These are phyloP conservation scores for Verbena officinalis DNA, from an alignment of 257 asterid genomes.

Conservation along the genomic window DNA sequence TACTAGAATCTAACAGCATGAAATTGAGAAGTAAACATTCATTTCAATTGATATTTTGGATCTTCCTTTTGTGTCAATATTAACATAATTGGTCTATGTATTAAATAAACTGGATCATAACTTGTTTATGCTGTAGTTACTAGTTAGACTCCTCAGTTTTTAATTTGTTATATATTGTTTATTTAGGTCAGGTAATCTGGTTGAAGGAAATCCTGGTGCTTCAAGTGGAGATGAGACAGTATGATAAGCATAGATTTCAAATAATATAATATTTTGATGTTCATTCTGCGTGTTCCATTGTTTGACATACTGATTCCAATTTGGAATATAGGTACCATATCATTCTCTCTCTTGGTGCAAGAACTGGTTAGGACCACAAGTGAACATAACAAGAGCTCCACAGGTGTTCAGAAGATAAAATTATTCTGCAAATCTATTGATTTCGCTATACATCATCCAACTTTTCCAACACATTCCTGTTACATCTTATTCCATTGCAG, in stretches of 20 bases:
- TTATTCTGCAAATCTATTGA: background rate
- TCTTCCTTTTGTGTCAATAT: too few species aligned
- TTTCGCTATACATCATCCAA: background rate
- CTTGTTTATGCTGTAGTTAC: conserved; percentile 14
- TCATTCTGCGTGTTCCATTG: background rate
- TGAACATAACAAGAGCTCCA: background rate
- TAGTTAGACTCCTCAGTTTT: conserved; percentile 3
- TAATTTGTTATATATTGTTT: conserved; percentile 31
- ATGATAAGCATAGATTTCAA: conserved; percentile 2
- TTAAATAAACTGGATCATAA: too few species aligned
- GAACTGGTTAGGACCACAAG: conserved; percentile 2
- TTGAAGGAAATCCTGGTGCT: conserved; percentile 90
- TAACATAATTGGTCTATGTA: too few species aligned
- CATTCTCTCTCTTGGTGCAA: background rate
- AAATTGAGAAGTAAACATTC: conserved; percentile 9
- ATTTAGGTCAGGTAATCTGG: conserved; percentile 87
- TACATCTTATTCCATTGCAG: background rate
- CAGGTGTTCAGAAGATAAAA: background rate
- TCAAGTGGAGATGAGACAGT: conserved; percentile 40
- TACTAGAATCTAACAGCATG: conserved; percentile 18
- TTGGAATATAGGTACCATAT: background rate
- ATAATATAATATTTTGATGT: background rate
- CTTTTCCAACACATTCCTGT: background rate
- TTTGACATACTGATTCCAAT: background rate
- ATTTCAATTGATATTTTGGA: conserved; percentile 6